Evolutionary conservation across 2,329 filamentous ascomycete species (phyloP).

Genomic region (Aspergillus alliaceus): DNA sequence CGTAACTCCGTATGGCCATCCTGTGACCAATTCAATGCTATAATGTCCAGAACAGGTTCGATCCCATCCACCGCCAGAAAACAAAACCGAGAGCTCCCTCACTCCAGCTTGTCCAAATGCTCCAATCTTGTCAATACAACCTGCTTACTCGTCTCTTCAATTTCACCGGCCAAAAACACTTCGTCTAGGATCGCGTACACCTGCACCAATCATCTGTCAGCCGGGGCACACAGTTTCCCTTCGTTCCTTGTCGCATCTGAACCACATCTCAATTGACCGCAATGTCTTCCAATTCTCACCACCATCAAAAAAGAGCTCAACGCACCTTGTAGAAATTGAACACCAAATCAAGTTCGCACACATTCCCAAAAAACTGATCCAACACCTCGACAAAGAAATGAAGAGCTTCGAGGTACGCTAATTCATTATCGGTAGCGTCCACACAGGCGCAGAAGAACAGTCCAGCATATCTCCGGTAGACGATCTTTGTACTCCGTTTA

Average conservation of each 20-base stretch:
- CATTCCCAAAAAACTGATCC: conserved; percentile 98
- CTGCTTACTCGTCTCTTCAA: conserved; percentile 98
- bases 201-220: conserved; percentile 38
- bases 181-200: conserved; percentile 98
- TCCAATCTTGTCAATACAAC: conserved; percentile 92
- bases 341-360: conserved; percentile 91
- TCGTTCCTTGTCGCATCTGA: neutral
- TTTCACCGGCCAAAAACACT: conserved; percentile 95
- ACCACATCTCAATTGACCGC: neutral
- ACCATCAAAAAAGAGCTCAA: neutral
- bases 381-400: conserved; percentile 99
- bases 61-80: neutral
- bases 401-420: conserved; percentile 94
- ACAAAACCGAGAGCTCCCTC: conserved; percentile 25
- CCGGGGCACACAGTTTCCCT: too few relatives aligned
- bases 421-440: conserved; percentile 97
- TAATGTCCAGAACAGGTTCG: neutral
- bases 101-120: conserved; percentile 95
- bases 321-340: conserved; percentile 70
- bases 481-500: conserved; percentile 73
- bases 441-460: conserved; percentile 99
- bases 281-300: neutral
- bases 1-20: conserved; percentile 22
- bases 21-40: conserved; percentile 20
- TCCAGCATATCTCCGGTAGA: conserved; percentile 95